phyloP scores from a whole-genome alignment of 805 yeast species.

The Candida alai region DNA sequence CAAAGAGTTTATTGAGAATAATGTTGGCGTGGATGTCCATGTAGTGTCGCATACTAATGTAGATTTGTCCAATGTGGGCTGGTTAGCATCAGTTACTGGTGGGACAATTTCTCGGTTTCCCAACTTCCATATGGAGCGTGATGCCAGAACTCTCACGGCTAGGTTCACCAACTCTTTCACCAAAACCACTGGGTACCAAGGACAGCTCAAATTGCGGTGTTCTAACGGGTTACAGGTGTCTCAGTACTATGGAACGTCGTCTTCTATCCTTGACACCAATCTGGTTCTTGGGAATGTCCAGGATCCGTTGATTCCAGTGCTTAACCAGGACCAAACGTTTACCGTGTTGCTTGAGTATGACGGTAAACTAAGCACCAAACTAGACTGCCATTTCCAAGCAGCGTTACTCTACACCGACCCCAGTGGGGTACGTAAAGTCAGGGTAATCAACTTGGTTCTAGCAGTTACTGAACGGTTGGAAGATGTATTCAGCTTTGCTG shows the following conservation, averaged over 20 bases:
- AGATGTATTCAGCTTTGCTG: conserved; percentile 75
- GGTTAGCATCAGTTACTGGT: conserved; percentile 64
- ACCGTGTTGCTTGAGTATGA: conserved; percentile 76
- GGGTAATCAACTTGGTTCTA: conserved; percentile 81
- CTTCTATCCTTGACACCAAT: conserved; percentile 20
- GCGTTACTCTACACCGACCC: conserved; percentile 81
- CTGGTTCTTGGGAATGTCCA: conserved; percentile 29
- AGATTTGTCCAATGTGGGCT: conserved; percentile 72
- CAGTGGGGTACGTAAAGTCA: conserved; percentile 73
- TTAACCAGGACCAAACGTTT: conserved; percentile 59
- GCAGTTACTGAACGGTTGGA: conserved; percentile 72
- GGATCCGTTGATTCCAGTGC: conserved; percentile 69
- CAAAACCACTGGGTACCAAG: conserved; percentile 67
- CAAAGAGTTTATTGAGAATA: conserved; percentile 48
- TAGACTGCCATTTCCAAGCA: conserved; percentile 86
- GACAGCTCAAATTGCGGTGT: conserved; percentile 78
- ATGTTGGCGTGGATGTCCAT: conserved; percentile 75
- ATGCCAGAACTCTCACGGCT: conserved; percentile 61
- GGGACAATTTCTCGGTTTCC: conserved; percentile 67
- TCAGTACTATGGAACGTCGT: conserved; percentile 61
- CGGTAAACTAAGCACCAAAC: conserved; percentile 62
- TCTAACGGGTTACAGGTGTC: conserved; percentile 82
- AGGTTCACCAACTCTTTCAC: conserved; percentile 53
- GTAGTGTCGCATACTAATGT: conserved; percentile 61
- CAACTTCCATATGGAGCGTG: conserved; percentile 62